These are phyloP conservation scores for Amphirosellinia nigrospora DNA, from an alignment of 495 filamentous ascomycete species.

Conservation along the genomic window DNA sequence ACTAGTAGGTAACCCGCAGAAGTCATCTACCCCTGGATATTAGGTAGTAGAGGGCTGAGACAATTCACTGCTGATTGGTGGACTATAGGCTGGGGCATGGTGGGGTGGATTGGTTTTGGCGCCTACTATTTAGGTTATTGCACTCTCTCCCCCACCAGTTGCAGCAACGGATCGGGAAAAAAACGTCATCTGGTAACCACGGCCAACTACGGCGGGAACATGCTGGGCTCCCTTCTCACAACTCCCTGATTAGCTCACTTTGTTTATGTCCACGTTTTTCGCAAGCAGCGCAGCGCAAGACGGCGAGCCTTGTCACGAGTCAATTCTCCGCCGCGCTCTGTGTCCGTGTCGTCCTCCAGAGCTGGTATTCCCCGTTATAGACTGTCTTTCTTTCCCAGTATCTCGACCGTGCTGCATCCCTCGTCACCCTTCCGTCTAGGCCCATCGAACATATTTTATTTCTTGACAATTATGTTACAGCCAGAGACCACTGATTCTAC, in stretches of 20 bases:
- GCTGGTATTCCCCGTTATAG: neutral
- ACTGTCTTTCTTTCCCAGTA: neutral
- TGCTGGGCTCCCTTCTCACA: slow-evolving; percentile 9
- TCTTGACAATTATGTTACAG: neutral
- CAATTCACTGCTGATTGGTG: neutral
- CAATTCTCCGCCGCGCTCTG: neutral
- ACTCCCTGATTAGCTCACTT: neutral
- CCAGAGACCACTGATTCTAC: neutral
- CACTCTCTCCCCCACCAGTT: neutral
- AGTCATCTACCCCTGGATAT: slow-evolving; percentile 10
- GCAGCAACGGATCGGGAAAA: slow-evolving; percentile 11
- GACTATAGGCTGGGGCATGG: neutral
- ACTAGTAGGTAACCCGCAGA: neutral
- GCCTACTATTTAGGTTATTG: neutral
- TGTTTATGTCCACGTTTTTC: neutral
- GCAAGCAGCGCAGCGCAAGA: neutral
- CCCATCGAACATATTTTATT: neutral
- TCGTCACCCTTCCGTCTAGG: neutral
- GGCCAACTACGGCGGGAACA: slow-evolving; percentile 5
- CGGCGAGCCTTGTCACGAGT: neutral
- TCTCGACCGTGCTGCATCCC: neutral
- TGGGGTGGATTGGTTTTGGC: neutral
- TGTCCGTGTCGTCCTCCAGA: neutral
- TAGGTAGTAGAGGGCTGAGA: neutral
- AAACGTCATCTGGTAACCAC: slow-evolving; percentile 26